A percentile compares a stretch with the other conserved stretches of the same genome.
Conservation (phyloP, 2,329 filamentous ascomycete species). For the Septoria linicola region DNA sequence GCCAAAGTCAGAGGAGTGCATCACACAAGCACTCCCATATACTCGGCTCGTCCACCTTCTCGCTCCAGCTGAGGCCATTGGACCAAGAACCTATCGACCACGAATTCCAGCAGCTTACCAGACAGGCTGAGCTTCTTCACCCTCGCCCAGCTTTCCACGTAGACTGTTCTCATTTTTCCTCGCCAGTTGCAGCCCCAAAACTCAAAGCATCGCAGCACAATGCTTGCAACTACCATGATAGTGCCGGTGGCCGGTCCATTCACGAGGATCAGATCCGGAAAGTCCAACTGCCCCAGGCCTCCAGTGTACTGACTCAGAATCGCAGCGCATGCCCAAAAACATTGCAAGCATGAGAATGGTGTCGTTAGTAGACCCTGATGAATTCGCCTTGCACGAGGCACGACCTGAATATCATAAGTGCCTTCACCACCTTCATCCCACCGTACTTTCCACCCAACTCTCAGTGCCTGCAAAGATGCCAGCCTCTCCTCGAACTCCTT, state of each 20-base stretch:
- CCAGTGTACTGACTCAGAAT: constrained; percentile 46
- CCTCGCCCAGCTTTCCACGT: constrained; percentile 90
- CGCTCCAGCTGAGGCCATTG: constrained; percentile 69
- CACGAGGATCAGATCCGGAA: constrained; percentile 74
- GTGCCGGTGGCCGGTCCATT: constrained; percentile 90
- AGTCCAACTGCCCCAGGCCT: constrained; percentile 36
- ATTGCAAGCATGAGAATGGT: constrained; percentile 65
- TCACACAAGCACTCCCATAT: constrained; percentile 42
- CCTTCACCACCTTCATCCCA: constrained; percentile 26
- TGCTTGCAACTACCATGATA: constrained; percentile 63
- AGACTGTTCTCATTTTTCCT: constrained; percentile 69
- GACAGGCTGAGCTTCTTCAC: constrained; percentile 80
- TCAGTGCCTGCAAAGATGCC: constrained; percentile 19
- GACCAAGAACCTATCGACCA: constrained; percentile 78
- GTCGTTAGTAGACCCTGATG: constrained; percentile 77
- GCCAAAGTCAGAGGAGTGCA: not conserved
- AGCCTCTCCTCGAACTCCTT: constrained; percentile 59
- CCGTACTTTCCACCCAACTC: not conserved
- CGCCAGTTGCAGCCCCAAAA: constrained; percentile 40
- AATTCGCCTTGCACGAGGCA: constrained; percentile 75
- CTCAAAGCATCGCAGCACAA: constrained; percentile 56
- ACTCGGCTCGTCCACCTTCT: constrained; percentile 44
- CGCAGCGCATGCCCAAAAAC: constrained; percentile 61
- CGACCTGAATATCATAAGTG: constrained; percentile 63
- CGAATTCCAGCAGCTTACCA: constrained; percentile 68